phyloP scores from a whole-genome alignment of 371 early-diverging fungal species.

The Syncephalastrum racemosum region DNA sequence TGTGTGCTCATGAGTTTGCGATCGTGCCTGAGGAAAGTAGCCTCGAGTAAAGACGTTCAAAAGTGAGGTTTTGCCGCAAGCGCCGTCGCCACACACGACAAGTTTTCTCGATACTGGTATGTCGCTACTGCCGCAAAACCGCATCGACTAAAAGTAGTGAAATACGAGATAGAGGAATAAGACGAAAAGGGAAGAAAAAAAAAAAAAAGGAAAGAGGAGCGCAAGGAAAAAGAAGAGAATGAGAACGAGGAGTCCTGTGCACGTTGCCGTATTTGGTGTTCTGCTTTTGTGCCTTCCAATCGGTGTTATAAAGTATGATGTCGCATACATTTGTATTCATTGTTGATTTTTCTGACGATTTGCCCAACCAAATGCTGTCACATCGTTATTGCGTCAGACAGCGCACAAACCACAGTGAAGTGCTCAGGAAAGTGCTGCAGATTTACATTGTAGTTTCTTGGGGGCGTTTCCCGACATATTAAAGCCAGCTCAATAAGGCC shows the following conservation, averaged over 20 bases:
- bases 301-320: too few relatives aligned
- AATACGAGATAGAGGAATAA: neutral
- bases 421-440: too few relatives aligned
- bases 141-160: constrained; percentile 10
- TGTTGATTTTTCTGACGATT: too few relatives aligned
- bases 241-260: neutral
- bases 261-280: neutral
- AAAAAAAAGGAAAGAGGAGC: neutral
- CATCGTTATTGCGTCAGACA: too few relatives aligned
- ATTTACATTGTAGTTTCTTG: too few relatives aligned
- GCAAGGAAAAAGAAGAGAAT: constrained; percentile 2
- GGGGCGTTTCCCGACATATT: too few relatives aligned
- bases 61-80: constrained; percentile 62
- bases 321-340: too few relatives aligned
- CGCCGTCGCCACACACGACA: constrained; percentile 78
- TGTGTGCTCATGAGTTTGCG: constrained; percentile 5
- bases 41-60: constrained; percentile 42
- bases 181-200: neutral
- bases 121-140: constrained; percentile 9
- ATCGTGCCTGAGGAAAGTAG: constrained; percentile 38
- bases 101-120: constrained; percentile 46
- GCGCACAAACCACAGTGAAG: too few relatives aligned
- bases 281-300: constrained; percentile 1
- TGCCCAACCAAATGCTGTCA: too few relatives aligned
- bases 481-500: too few relatives aligned